Conservation (phyloP, 495 filamentous ascomycete species). For the Lasiosphaeris hirsuta region DNA sequence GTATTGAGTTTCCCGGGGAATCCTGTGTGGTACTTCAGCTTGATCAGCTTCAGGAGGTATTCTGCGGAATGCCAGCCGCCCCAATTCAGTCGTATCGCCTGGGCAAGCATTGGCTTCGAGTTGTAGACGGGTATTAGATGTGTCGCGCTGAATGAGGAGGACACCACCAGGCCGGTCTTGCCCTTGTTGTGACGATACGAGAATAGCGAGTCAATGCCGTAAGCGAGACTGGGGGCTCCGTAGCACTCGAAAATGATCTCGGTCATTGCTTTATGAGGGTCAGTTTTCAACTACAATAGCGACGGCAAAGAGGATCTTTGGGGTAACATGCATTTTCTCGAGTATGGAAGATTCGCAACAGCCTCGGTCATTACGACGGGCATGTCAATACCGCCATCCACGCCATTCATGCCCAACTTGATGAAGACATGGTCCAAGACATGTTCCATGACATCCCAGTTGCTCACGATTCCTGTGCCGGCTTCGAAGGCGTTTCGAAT, state of each 20-base stretch:
- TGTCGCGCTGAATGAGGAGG: conserved; percentile 87
- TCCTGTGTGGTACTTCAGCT: conserved; percentile 80
- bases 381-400: conserved; percentile 68
- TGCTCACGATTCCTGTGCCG: conserved; percentile 84
- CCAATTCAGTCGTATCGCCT: conserved; percentile 90
- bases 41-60: conserved; percentile 83
- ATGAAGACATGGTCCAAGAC: conserved; percentile 89
- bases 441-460: conserved; percentile 96
- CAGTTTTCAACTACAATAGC: background rate
- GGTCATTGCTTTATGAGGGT: conserved; percentile 71
- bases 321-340: conserved; percentile 67
- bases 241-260: conserved; percentile 97
- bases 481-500: conserved; percentile 88
- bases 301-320: background rate
- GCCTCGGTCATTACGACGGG: conserved; percentile 96
- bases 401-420: conserved; percentile 82
- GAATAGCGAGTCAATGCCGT: conserved; percentile 94
- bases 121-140: conserved; percentile 94
- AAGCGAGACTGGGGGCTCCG: conserved; percentile 78
- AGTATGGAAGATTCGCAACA: conserved; percentile 82
- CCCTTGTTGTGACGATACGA: conserved; percentile 91
- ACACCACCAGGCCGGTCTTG: conserved; percentile 82
- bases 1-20: conserved; percentile 82
- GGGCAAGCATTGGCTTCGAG: conserved; percentile 73
- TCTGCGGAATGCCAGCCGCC: conserved; percentile 85